Conservation (phyloP, 2,329 filamentous ascomycete genomes). For the Penicillium sp. region DNA sequence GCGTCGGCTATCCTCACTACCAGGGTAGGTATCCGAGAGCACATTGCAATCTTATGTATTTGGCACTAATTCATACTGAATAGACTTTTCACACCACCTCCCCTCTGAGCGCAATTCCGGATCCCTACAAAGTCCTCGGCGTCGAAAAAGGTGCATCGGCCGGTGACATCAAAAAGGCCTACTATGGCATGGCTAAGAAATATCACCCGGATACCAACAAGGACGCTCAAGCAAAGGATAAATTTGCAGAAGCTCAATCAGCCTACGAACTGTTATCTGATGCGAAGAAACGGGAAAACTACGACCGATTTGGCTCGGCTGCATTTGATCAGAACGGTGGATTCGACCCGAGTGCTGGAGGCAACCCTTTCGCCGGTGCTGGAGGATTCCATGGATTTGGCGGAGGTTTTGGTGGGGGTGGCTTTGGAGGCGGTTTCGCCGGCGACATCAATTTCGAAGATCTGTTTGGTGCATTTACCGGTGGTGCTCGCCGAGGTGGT, state of each 20-base stretch:
- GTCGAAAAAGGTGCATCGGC: conserved; percentile 75
- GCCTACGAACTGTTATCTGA: conserved; percentile 94
- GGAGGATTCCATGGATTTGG: conserved; percentile 56
- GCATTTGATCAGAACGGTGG: conserved; percentile 61
- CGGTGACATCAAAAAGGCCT: conserved; percentile 93
- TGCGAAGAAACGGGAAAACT: conserved; percentile 85
- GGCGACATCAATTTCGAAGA: conserved; percentile 93
- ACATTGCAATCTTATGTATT: neutral
- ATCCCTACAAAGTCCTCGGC: conserved; percentile 83
- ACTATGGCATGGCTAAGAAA: conserved; percentile 96
- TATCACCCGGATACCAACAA: conserved; percentile 98
- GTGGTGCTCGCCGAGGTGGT: conserved; percentile 50
- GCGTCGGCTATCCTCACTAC: conserved; percentile 19
- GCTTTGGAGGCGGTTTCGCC: conserved; percentile 59
- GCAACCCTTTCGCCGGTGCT: conserved; percentile 52
- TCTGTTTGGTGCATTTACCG: conserved; percentile 80
- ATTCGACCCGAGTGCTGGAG: conserved; percentile 67
- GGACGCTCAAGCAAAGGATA: conserved; percentile 85
- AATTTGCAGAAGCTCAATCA: conserved; percentile 84
- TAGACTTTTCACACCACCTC: conserved; percentile 43
- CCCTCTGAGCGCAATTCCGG: conserved; percentile 63
- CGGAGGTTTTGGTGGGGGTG: conserved; percentile 48
- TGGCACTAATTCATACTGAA: conserved; percentile 2
- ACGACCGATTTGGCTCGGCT: conserved; percentile 83
- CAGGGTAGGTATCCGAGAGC: conserved; percentile 27